phyloP scores from a whole-genome alignment of 768 basidiomycete genomes.

The Suillus americanus region DNA sequence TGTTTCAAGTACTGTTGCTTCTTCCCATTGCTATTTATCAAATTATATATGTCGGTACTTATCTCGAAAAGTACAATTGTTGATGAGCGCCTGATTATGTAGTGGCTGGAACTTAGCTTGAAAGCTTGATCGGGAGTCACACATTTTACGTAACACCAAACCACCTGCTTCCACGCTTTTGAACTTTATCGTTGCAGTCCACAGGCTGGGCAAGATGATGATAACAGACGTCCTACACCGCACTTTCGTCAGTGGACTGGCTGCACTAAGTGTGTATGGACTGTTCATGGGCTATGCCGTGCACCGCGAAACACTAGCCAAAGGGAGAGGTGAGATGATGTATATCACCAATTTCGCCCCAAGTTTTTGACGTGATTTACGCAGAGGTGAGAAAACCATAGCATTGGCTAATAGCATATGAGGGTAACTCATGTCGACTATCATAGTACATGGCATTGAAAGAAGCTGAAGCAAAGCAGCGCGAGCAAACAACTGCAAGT shows the following conservation, averaged over 20 bases:
- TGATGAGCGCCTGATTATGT: too few species aligned
- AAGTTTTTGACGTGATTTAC: neutral
- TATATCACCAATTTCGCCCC: neutral
- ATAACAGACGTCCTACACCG: slow-evolving; percentile 31
- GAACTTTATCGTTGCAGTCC: slow-evolving; percentile 3
- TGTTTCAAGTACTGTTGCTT: slow-evolving; percentile 2
- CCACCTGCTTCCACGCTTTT: neutral
- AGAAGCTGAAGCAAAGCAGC: slow-evolving; percentile 22
- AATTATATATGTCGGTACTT: neutral
- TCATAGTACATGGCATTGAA: slow-evolving; percentile 21
- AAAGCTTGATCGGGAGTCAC: neutral
- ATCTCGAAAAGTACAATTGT: neutral
- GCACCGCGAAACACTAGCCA: slow-evolving; percentile 29
- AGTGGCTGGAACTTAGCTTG: too few species aligned
- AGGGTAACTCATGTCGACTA: neutral
- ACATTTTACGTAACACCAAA: neutral
- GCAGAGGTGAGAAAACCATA: slow-evolving; percentile 1
- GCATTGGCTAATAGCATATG: neutral
- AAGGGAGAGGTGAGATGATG: slow-evolving; percentile 28
- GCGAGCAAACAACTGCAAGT: slow-evolving; percentile 17
- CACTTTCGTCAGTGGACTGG: slow-evolving; percentile 29
- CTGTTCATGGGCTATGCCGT: slow-evolving; percentile 33
- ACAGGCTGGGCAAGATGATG: slow-evolving; percentile 21
- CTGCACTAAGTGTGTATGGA: slow-evolving; percentile 28
- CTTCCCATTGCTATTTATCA: slow-evolving; percentile 18